Conservation (phyloP, 306 rosid genomes). For the Argentina anserina region DNA sequence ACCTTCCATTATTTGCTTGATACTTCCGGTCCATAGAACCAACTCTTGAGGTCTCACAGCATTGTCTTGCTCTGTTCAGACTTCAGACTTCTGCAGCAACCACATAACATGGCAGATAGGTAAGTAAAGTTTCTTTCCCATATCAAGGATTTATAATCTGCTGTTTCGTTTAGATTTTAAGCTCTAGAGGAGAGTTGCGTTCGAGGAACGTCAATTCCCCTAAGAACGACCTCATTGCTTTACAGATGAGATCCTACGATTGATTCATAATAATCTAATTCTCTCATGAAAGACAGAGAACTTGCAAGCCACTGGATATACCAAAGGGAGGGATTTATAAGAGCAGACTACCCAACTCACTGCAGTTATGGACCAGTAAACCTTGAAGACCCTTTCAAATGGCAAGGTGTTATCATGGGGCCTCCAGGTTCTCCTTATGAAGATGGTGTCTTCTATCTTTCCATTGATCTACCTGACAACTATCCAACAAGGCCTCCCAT, state of each 20-base stretch:
- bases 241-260: neutral
- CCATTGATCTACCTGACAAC: conserved; percentile 27
- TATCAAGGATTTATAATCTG: neutral
- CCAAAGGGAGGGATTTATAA: conserved; percentile 1
- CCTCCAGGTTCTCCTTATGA: conserved; percentile 32
- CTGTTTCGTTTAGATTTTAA: neutral
- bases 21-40: neutral
- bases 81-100: neutral
- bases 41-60: neutral
- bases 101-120: neutral
- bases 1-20: neutral
- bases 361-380: conserved; percentile 40
- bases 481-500: conserved; percentile 35
- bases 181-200: neutral
- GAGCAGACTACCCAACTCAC: conserved; percentile 17
- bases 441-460: conserved; percentile 27
- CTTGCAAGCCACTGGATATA: neutral
- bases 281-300: neutral
- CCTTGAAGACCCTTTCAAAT: conserved; percentile 25
- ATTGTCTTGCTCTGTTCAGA: neutral
- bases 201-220: neutral
- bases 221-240: neutral
- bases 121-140: neutral
- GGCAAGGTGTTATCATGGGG: conserved; percentile 35
- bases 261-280: neutral